phyloP scores from a whole-genome alignment of 148 eudicot genomes.

The Simmondsia chinensis region DNA sequence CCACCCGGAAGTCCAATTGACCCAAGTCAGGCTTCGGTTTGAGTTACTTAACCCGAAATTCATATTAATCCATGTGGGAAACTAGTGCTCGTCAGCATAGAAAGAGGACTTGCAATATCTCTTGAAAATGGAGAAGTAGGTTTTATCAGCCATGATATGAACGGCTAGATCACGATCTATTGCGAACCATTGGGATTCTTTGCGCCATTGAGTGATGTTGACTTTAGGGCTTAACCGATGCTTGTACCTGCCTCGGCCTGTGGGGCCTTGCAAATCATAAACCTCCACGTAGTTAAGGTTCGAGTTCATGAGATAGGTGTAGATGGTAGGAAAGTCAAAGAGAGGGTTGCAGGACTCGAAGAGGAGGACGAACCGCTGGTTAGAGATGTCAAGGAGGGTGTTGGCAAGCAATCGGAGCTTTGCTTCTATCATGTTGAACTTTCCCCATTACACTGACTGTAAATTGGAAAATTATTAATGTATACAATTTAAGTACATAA shows the following conservation, averaged over 20 bases:
- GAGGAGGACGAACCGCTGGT: constrained; percentile 68
- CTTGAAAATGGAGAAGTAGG: constrained; percentile 42
- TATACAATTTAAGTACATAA: no score
- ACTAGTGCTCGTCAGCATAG: constrained; percentile 86
- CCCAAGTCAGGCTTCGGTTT: constrained; percentile 42
- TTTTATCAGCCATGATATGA: constrained; percentile 39
- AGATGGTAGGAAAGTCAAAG: constrained; percentile 67
- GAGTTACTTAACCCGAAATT: constrained; percentile 11
- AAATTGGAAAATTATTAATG: no score
- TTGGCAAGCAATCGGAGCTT: constrained; percentile 72
- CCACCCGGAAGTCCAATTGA: constrained; percentile 32
- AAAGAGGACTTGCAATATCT: constrained; percentile 45
- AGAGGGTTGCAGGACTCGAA: constrained; percentile 89
- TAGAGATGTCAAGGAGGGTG: constrained; percentile 69
- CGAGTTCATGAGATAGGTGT: constrained; percentile 62
- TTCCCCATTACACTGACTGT: constrained; percentile 84
- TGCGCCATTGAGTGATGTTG: constrained; percentile 62
- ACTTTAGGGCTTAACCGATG: constrained; percentile 42
- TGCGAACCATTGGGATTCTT: constrained; percentile 96
- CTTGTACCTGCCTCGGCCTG: constrained; percentile 82
- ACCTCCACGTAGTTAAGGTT: constrained; percentile 36
- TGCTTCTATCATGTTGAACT: constrained; percentile 69
- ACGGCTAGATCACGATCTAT: constrained; percentile 46
- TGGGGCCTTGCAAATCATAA: constrained; percentile 39
- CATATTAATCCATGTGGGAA: constrained; percentile 59